A percentile compares a stretch with the other conserved stretches of the same genome.
phyloP scores from a whole-genome alignment of 2,329 filamentous ascomycete species.

The Alternaria metachromatica region DNA sequence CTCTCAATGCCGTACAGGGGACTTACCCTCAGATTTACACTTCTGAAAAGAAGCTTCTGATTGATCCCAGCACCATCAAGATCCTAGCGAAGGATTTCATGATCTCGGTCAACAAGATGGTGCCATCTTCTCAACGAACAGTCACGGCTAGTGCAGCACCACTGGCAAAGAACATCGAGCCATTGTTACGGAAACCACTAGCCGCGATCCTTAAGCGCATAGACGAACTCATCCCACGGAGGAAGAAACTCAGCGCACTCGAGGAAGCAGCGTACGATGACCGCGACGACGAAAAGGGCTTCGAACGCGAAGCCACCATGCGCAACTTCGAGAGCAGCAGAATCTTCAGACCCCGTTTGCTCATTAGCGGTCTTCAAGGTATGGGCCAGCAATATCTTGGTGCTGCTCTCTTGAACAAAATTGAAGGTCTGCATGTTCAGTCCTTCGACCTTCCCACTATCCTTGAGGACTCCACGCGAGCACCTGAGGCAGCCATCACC shows the following conservation, averaged over 20 bases:
- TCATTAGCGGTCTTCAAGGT: conserved; percentile 80
- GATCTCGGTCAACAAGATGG: conserved; percentile 94
- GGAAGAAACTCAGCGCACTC: conserved; percentile 85
- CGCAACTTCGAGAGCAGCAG: conserved; percentile 80
- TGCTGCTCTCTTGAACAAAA: conserved; percentile 83
- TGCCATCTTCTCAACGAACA: conserved; percentile 92
- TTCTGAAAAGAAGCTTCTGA: conserved; percentile 86
- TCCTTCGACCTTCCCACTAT: conserved; percentile 91
- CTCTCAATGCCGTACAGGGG: conserved; percentile 92
- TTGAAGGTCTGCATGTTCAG: conserved; percentile 93
- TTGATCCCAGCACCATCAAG: conserved; percentile 82
- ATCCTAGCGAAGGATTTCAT: conserved; percentile 95
- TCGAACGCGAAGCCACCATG: conserved; percentile 79
- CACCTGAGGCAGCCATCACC: conserved; percentile 86
- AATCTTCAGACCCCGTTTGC: conserved; percentile 84
- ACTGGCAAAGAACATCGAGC: conserved; percentile 79
- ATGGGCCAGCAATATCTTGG: conserved; percentile 96
- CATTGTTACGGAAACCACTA: conserved; percentile 77
- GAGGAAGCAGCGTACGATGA: conserved; percentile 95
- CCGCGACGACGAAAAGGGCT: conserved; percentile 80
- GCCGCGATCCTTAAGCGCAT: conserved; percentile 71
- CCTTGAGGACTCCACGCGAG: conserved; percentile 79
- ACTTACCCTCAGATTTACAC: conserved; percentile 96
- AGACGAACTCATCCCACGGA: conserved; percentile 79
- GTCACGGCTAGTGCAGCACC: conserved; percentile 83